Conservation (phyloP, 164 flowering plant genomes). For the Amborella trichopoda region DNA sequence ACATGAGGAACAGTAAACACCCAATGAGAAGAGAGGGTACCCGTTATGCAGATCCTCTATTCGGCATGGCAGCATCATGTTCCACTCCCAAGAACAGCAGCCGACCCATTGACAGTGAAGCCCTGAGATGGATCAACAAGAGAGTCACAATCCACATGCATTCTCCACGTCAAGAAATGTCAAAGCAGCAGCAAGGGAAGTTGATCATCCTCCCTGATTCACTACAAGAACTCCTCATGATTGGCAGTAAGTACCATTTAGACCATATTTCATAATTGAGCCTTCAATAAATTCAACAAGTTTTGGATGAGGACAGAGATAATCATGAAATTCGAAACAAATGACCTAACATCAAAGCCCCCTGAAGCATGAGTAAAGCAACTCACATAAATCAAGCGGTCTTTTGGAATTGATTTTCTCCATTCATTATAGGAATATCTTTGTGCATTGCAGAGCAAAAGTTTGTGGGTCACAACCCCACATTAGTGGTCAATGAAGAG, state of each 20-base stretch:
- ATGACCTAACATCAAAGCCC: no score
- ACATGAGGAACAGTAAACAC: slow-evolving; percentile 6
- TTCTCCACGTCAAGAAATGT: slow-evolving; percentile 12
- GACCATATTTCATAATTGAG: no score
- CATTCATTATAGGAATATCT: slow-evolving; percentile 10
- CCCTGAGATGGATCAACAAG: slow-evolving; percentile 18
- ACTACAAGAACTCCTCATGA: slow-evolving; percentile 51
- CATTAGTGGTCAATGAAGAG: slow-evolving; percentile 47
- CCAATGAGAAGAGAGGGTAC: slow-evolving; percentile 4
- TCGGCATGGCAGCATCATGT: slow-evolving; percentile 5
- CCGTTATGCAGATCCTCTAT: slow-evolving; percentile 3
- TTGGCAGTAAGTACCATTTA: slow-evolving; percentile 56
- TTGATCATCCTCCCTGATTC: slow-evolving; percentile 71
- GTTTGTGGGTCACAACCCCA: slow-evolving; percentile 49
- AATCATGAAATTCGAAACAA: no score
- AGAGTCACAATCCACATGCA: slow-evolving; percentile 68
- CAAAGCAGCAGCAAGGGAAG: slow-evolving; percentile 33
- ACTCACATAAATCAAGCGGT: no score
- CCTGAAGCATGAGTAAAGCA: no score
- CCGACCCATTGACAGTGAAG: slow-evolving; percentile 7
- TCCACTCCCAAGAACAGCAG: slow-evolving; percentile 13
- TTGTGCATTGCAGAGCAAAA: slow-evolving; percentile 70
- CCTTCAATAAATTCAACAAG: no score
- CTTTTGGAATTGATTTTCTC: no score
- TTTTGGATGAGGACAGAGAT: no score